phyloP scores from a whole-genome alignment of 106 monocot genomes.

The Triglochin maritima region DNA sequence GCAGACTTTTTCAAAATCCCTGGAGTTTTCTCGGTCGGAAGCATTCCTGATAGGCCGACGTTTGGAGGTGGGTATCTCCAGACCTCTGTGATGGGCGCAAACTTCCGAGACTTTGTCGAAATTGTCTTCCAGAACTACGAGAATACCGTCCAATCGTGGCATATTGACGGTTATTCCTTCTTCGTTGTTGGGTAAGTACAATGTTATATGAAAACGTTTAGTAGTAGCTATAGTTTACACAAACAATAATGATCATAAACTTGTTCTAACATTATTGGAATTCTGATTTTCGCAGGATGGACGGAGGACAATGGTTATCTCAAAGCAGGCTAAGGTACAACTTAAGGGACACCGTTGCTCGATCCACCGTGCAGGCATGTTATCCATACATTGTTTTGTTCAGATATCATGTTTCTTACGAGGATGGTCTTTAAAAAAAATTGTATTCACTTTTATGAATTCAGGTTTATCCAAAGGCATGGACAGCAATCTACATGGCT shows the following conservation, averaged over 20 bases:
- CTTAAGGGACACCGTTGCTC: constrained; percentile 29
- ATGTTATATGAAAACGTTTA: too few relatives aligned
- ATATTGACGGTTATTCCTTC: constrained; percentile 17
- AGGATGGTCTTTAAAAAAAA: too few relatives aligned
- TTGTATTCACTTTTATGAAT: neutral
- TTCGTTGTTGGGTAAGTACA: constrained; percentile 16
- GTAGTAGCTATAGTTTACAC: too few relatives aligned
- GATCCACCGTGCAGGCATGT: constrained; percentile 33
- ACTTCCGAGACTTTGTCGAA: constrained; percentile 8
- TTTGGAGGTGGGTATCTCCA: constrained; percentile 3
- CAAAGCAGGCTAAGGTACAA: constrained; percentile 28
- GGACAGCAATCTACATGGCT: constrained; percentile 42
- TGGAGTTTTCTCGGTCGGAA: constrained; percentile 4
- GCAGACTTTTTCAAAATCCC: constrained; percentile 12
- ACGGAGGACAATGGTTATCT: constrained; percentile 32
- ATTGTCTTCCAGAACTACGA: constrained; percentile 18
- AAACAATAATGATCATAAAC: too few relatives aligned
- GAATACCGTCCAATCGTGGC: constrained; percentile 15
- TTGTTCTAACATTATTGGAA: too few relatives aligned
- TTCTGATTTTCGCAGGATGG: constrained; percentile 21
- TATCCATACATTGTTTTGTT: neutral
- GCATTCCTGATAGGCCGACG: constrained; percentile 8
- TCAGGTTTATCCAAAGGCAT: constrained; percentile 43
- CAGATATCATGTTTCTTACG: too few relatives aligned
- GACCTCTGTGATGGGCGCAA: constrained; percentile 17